Base-by-base conservation (phyloP, 2,329 filamentous ascomycete genomes). In the Fusarium coffeatum region DNA sequence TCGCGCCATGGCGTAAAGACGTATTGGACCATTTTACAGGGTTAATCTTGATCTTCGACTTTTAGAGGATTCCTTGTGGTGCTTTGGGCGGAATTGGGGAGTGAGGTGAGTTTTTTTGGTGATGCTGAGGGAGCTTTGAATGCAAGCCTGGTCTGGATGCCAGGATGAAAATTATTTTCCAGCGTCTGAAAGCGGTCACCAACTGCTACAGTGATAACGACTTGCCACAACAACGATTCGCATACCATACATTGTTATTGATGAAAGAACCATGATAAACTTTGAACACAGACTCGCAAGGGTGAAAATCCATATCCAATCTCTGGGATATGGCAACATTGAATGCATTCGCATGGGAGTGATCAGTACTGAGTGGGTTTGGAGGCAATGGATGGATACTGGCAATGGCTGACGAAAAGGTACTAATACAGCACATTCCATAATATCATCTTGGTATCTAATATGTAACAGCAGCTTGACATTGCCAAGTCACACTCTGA, bases 1-100 rank as follows among this genome's bases (percentile, higher is more conserved):
- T 87, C 82, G 69, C 90, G 89, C 92, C 92, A 94, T 34, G 91
- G 91, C 57, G 91, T 93, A 75, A 92, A 89, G 67, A 90, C 85
- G 80, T 92, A 93, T 76, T 90, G 88, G 28, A 91, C 88, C 89
- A 92, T 92, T 30, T 42, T 23, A 28, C 16, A n/a, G 27, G 10
- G 4, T 53, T 18, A 6, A 13, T 42, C 5, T 41, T 22, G 12
- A 42, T 15, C 41, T 18, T 6, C 6, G 16, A 13, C 13, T 34
- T n/a, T 20, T 6, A 18, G 8, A 15, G 25, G 23, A 18, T 20
- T 7, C 11, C 13, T 22, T 53, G n/a, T 32, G 22, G 15, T 41
- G 12, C 7, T 12, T 22, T 22, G 23, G 10, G 10, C n/a, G 12
- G 27, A 18, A 27, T 13, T 37, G n/a, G 18, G 34, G 7, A 15